Percentiles rank a stretch among this genome's conserved stretches.
Evolutionary conservation across 1,139 yeast genomes (phyloP).

Genomic region (Torulaspora pretoriensis): DNA sequence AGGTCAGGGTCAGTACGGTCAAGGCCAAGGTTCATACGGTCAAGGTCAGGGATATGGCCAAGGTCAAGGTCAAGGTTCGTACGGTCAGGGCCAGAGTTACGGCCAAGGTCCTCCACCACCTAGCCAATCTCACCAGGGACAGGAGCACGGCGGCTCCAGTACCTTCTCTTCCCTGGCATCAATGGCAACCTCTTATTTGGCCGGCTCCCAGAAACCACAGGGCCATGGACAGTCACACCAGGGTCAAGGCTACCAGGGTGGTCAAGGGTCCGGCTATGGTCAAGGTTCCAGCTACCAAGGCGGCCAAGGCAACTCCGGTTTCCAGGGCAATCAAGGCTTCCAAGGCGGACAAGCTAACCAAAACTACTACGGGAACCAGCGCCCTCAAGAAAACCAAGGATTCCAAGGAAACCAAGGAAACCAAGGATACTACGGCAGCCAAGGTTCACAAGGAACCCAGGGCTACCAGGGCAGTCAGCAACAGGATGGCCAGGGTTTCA

Average conservation of each 20-base stretch:
- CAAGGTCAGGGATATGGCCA: constrained; percentile 7
- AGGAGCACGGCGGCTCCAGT: constrained; percentile 7
- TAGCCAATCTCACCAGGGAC: constrained; percentile 10
- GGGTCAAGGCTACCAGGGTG: neutral
- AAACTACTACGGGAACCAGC: neutral
- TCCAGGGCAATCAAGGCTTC: constrained; percentile 2
- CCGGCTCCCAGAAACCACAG: constrained; percentile 5
- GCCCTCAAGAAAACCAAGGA: constrained; percentile 1
- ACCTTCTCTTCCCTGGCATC: constrained; percentile 14
- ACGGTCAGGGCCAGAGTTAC: neutral
- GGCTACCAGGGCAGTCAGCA: neutral
- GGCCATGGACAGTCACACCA: neutral
- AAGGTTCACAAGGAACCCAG: constrained; percentile 2
- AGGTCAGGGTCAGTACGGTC: constrained; percentile 7
- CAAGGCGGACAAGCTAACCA: constrained; percentile 1
- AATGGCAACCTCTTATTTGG: constrained; percentile 17
- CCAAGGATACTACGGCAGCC: constrained; percentile 3
- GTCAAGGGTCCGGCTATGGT: neutral
- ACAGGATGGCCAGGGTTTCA: constrained; percentile 7
- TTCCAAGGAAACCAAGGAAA: constrained; percentile 3
- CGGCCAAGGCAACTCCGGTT: neutral
- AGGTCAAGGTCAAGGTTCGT: neutral
- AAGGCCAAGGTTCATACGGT: constrained; percentile 2
- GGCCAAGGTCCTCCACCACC: constrained; percentile 7
- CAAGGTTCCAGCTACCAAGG: neutral